phyloP scores from a whole-genome alignment of 1,284 basidiomycete species.

The Ganoderma sinense region DNA sequence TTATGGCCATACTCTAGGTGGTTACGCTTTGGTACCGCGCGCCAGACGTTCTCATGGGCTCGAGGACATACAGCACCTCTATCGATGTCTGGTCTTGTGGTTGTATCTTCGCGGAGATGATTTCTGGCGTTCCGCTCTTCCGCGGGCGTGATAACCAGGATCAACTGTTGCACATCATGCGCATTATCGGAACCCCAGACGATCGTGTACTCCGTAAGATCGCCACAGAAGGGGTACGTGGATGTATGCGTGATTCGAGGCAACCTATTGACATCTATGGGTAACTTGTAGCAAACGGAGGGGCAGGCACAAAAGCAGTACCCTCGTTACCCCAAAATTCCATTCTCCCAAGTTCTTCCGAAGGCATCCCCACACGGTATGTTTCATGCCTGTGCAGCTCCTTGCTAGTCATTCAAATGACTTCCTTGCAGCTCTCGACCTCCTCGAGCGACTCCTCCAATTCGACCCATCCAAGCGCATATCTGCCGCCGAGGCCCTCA shows the following conservation, averaged over 20 bases:
- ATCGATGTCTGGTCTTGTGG: conserved; percentile 99
- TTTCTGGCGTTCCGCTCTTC: conserved; percentile 96
- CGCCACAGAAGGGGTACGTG: conserved; percentile 85
- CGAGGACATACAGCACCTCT: conserved; percentile 96
- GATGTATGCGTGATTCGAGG: conserved; percentile 5
- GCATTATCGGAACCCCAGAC: conserved; percentile 95
- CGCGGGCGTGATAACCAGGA: conserved; percentile 98
- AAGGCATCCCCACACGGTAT: conserved; percentile 91
- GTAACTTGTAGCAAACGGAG: conserved; percentile 73
- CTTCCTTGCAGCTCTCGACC: conserved; percentile 77
- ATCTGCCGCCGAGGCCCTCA: conserved; percentile 91
- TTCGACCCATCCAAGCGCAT: conserved; percentile 96
- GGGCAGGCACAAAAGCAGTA: conserved; percentile 84
- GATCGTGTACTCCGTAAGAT: conserved; percentile 92
- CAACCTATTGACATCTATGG: conserved; percentile 3
- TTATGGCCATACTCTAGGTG: conserved; percentile 58
- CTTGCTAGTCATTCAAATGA: neutral
- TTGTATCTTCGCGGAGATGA: conserved; percentile 99
- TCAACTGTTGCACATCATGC: conserved; percentile 97
- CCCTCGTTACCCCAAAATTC: conserved; percentile 92
- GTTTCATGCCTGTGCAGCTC: conserved; percentile 16
- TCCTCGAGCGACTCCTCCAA: conserved; percentile 94
- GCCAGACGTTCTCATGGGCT: conserved; percentile 97
- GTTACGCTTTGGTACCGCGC: conserved; percentile 99
- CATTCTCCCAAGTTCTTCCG: conserved; percentile 89